Conservation (phyloP, 2,329 filamentous ascomycete species). For the Blastomyces gilchristii region DNA sequence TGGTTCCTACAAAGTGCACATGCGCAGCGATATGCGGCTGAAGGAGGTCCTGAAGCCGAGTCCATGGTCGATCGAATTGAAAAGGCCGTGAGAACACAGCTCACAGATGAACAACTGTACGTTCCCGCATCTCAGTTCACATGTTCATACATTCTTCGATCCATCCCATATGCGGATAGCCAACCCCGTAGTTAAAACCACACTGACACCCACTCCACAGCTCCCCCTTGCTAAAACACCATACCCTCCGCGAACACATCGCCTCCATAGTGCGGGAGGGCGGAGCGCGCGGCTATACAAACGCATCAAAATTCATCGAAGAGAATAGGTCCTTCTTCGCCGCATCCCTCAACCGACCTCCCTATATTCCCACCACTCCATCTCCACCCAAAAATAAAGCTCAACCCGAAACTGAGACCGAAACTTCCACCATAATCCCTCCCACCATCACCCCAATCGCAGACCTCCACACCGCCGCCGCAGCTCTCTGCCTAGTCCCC, state of each 20-base stretch:
- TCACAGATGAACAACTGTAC: constrained; percentile 24
- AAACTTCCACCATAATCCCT: constrained; percentile 14
- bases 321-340: constrained; percentile 34
- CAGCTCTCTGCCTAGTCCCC: constrained; percentile 35
- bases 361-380: constrained; percentile 18
- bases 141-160: neutral
- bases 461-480: constrained; percentile 36
- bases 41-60: constrained; percentile 35
- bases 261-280: constrained; percentile 37
- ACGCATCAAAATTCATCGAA: constrained; percentile 12
- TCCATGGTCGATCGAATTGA: constrained; percentile 32
- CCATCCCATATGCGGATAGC: neutral
- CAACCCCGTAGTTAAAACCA: neutral
- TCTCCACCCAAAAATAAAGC: neutral
- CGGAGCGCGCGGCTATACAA: constrained; percentile 15
- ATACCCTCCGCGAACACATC: constrained; percentile 40
- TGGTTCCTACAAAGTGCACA: constrained; percentile 67
- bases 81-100: constrained; percentile 19
- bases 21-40: constrained; percentile 40
- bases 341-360: constrained; percentile 21
- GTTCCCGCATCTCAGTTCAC: constrained; percentile 8
- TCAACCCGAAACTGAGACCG: constrained; percentile 1
- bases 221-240: constrained; percentile 22
- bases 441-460: constrained; percentile 23
- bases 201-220: constrained; percentile 16